A percentile compares a stretch with the other conserved stretches of the same genome.
These are phyloP conservation scores for Neofusicoccum kwambonambiense DNA, from an alignment of 2,329 filamentous ascomycete species.

Conservation along the genomic window DNA sequence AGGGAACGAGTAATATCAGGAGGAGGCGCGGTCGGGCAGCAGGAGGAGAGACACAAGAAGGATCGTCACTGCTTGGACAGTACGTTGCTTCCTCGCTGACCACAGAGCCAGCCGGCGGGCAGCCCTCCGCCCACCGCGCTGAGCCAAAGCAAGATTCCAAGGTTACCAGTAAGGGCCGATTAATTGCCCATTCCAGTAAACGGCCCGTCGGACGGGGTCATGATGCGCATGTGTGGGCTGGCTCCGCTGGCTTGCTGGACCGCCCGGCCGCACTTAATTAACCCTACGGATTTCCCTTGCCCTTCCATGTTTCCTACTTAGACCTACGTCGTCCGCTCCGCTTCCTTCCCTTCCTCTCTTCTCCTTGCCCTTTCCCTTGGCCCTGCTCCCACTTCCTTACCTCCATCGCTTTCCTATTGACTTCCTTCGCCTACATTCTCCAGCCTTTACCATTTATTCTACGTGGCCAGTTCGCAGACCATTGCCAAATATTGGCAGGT, in stretches of 20 bases:
- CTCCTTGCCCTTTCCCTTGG: neutral
- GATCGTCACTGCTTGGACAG: no score
- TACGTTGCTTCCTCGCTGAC: no score
- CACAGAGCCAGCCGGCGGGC: neutral
- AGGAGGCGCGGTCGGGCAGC: no score
- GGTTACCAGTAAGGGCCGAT: slow-evolving; percentile 9
- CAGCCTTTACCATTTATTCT: no score
- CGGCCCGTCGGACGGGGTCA: neutral
- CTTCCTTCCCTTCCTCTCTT: neutral
- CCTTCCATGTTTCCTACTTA: neutral
- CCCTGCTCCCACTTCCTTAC: neutral
- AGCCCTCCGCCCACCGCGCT: neutral
- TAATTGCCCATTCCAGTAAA: slow-evolving; percentile 13
- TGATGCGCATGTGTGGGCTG: neutral
- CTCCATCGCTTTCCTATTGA: no score
- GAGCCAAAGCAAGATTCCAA: neutral
- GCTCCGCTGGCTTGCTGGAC: neutral
- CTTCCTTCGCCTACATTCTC: neutral
- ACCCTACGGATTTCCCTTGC: neutral
- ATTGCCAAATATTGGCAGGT: no score
- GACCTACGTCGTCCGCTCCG: neutral
- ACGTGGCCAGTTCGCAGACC: no score
- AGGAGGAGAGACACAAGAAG: neutral
- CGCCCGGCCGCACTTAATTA: neutral
- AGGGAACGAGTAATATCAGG: neutral